phyloP scores from a whole-genome alignment of 495 filamentous ascomycete genomes.

The Halenospora varia region DNA sequence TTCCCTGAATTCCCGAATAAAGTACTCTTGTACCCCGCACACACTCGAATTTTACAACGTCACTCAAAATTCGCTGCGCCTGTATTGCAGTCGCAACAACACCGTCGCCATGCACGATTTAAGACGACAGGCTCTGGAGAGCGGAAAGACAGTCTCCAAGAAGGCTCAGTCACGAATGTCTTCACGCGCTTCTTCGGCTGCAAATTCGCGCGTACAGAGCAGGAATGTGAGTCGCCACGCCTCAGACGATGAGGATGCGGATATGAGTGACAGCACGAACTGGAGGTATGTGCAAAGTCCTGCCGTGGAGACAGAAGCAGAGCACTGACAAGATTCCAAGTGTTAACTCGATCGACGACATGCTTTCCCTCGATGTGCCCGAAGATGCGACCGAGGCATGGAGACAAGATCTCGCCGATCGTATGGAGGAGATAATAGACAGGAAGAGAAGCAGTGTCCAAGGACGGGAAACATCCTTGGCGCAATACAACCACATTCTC shows the following conservation, averaged over 20 bases:
- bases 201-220: conserved; percentile 51
- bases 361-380: conserved; percentile 28
- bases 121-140: conserved; percentile 77
- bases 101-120: conserved; percentile 64
- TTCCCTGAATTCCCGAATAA: not conserved
- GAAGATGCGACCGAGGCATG: conserved; percentile 51
- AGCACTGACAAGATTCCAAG: conserved; percentile 20
- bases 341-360: conserved; percentile 40
- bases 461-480: conserved; percentile 70
- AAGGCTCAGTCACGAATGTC: conserved; percentile 75
- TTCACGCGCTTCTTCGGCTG: conserved; percentile 54
- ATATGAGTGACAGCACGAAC: conserved; percentile 62
- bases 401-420: conserved; percentile 62
- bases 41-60: not conserved
- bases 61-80: not conserved
- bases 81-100: not conserved
- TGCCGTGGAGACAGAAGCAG: not conserved
- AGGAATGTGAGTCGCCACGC: conserved; percentile 57
- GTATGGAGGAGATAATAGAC: conserved; percentile 79
- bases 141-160: conserved; percentile 86
- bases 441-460: conserved; percentile 81
- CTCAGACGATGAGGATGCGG: conserved; percentile 79
- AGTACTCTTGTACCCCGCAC: conserved; percentile 8
- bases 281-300: conserved; percentile 51
- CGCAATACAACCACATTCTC: conserved; percentile 65